Percentiles rank a stretch among this genome's conserved stretches.
Evolutionary conservation across 176 grass and related monocot species (phyloP).

Genomic region (Triticum monococcum): DNA sequence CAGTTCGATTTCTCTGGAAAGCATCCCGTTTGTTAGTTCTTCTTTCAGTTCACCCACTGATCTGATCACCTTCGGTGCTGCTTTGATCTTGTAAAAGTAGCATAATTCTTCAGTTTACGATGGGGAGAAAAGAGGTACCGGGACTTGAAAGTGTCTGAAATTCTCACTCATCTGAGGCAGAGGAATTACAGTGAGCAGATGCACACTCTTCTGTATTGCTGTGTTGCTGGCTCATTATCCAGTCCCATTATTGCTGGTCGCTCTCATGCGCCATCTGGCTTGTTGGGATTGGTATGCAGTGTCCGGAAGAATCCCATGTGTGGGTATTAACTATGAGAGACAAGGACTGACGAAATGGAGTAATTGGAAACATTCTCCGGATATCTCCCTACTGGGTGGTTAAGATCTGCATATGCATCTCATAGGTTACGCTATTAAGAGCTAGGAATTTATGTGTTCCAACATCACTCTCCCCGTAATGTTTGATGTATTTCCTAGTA

Average conservation of each 20-base stretch:
- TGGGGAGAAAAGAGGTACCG: background rate
- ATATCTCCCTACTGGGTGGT: constrained; percentile 7
- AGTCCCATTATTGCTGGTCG: background rate
- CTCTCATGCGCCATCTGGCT: constrained; percentile 4
- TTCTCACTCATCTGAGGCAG: background rate
- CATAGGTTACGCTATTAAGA: background rate
- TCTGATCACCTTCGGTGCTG: background rate
- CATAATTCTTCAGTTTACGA: background rate
- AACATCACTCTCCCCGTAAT: background rate
- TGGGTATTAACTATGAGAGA: background rate
- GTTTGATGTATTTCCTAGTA: background rate
- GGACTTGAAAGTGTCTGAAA: background rate
- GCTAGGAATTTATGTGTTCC: background rate
- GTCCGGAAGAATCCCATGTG: background rate
- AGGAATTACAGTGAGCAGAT: background rate
- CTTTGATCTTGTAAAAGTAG: background rate
- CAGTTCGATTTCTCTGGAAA: background rate
- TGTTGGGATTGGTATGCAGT: constrained; percentile 6
- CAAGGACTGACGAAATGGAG: background rate
- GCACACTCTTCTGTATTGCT: background rate
- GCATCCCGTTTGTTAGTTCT: background rate
- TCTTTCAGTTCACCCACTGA: background rate
- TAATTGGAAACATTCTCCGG: background rate
- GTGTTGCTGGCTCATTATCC: constrained; percentile 27
- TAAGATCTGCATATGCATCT: background rate